Conservation (phyloP, 2,329 filamentous ascomycete genomes). For the Penicillium sp. region DNA sequence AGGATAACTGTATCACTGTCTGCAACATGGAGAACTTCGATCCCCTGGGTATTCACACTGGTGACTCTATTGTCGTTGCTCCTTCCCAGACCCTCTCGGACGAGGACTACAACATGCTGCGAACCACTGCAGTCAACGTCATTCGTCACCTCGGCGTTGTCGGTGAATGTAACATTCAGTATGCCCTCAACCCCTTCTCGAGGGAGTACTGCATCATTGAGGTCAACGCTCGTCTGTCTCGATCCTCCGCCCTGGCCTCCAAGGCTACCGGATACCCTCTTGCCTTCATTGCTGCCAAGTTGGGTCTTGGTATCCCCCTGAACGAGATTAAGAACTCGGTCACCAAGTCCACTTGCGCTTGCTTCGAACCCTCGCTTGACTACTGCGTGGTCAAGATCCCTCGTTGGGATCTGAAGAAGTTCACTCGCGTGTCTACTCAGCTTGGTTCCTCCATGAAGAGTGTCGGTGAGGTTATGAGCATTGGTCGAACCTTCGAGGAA, state of each 20-base stretch:
- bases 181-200: conserved; percentile 89
- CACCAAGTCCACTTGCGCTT: conserved; percentile 89
- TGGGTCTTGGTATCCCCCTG: conserved; percentile 85
- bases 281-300: conserved; percentile 92
- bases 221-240: conserved; percentile 90
- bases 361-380: conserved; percentile 95
- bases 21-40: conserved; percentile 99
- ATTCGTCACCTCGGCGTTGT: conserved; percentile 95
- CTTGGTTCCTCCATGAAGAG: conserved; percentile 99
- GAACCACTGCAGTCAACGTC: conserved; percentile 92
- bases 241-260: conserved; percentile 88
- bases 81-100: conserved; percentile 94
- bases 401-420: conserved; percentile 98
- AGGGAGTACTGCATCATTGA: conserved; percentile 98
- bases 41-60: conserved; percentile 92
- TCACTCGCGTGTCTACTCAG: conserved; percentile 88
- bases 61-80: conserved; percentile 95
- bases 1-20: conserved; percentile 97
- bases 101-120: conserved; percentile 98
- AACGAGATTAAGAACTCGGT: conserved; percentile 96
- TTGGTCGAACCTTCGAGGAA: conserved; percentile 92
- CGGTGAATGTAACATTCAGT: conserved; percentile 98
- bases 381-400: conserved; percentile 99
- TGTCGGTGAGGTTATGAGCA: conserved; percentile 98
- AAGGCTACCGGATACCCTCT: conserved; percentile 95